Percentiles rank a stretch among this genome's conserved stretches.
phyloP scores from a whole-genome alignment of 192 early-diverging fungal species.

The Rhizophagus prolifer region DNA sequence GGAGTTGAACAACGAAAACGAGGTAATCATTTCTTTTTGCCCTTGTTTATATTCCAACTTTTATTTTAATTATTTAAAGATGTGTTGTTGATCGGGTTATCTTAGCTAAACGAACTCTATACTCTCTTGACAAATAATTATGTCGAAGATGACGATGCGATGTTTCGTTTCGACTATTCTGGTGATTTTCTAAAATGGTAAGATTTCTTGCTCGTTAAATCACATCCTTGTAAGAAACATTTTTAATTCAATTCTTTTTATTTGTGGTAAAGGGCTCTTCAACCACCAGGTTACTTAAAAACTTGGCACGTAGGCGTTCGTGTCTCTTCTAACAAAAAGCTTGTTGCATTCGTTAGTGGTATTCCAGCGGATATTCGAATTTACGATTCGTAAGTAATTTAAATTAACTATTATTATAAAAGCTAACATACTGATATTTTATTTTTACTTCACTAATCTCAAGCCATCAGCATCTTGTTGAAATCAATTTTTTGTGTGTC shows the following conservation, averaged over 20 bases:
- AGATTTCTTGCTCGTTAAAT: not conserved
- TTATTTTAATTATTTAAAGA: constrained; percentile 2
- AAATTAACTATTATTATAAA: constrained; percentile 2
- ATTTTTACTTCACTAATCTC: not conserved
- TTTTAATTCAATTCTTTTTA: not conserved
- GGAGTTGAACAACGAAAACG: constrained; percentile 70
- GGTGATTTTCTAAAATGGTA: constrained; percentile 90
- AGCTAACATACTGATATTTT: not conserved
- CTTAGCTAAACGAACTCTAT: constrained; percentile 83
- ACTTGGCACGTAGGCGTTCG: constrained; percentile 94
- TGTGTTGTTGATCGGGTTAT: constrained; percentile 3
- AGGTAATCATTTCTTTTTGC: constrained; percentile 47
- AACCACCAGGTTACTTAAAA: constrained; percentile 88
- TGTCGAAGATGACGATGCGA: constrained; percentile 95
- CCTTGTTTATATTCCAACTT: not conserved
- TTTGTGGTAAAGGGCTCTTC: constrained; percentile 64
- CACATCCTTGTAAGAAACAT: not conserved
- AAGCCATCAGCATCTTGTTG: constrained; percentile 71
- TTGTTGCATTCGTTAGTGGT: constrained; percentile 96
- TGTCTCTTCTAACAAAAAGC: constrained; percentile 69
- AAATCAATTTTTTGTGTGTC: constrained; percentile 98
- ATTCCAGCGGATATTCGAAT: constrained; percentile 84
- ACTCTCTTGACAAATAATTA: constrained; percentile 89
- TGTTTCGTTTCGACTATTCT: constrained; percentile 97
- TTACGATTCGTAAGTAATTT: constrained; percentile 57